A percentile compares a stretch with the other conserved stretches of the same genome.
These are phyloP conservation scores for Fusarium brachygibbosum DNA, from an alignment of 2,329 filamentous ascomycete species.

Conservation along the genomic window DNA sequence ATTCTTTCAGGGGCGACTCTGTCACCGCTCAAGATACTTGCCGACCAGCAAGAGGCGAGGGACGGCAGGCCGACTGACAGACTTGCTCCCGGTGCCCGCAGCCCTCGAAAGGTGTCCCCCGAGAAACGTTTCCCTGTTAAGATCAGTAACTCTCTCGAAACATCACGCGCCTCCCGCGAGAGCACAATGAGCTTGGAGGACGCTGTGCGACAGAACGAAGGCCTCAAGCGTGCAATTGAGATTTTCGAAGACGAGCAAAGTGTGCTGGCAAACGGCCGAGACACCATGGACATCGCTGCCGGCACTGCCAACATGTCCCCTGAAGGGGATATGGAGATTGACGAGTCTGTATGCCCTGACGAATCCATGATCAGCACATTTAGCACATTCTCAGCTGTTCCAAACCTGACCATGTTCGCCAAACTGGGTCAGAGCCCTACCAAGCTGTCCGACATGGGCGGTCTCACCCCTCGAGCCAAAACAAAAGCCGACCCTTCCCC, in stretches of 20 bases:
- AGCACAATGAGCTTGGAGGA: slow-evolving; percentile 65
- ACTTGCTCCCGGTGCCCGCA: slow-evolving; percentile 55
- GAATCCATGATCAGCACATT: slow-evolving; percentile 85
- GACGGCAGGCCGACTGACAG: slow-evolving; percentile 41
- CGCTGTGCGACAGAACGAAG: slow-evolving; percentile 67
- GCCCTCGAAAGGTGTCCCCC: slow-evolving; percentile 63
- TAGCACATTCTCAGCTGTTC: slow-evolving; percentile 90
- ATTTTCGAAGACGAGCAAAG: slow-evolving; percentile 70
- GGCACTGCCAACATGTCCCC: slow-evolving; percentile 50
- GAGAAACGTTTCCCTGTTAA: slow-evolving; percentile 74
- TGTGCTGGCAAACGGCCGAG: slow-evolving; percentile 49
- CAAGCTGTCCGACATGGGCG: slow-evolving; percentile 61
- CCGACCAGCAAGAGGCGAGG: slow-evolving; percentile 51
- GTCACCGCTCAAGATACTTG: slow-evolving; percentile 70
- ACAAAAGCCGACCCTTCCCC: slow-evolving; percentile 53
- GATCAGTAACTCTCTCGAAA: slow-evolving; percentile 57
- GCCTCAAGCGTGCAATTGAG: slow-evolving; percentile 70
- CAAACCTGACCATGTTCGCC: slow-evolving; percentile 87
- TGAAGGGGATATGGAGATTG: slow-evolving; percentile 45
- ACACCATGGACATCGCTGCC: slow-evolving; percentile 44
- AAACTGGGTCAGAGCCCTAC: slow-evolving; percentile 76
- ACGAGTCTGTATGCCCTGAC: slow-evolving; percentile 67
- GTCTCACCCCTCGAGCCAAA: slow-evolving; percentile 56
- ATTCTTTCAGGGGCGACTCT: slow-evolving; percentile 70
- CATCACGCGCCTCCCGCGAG: slow-evolving; percentile 49